phyloP scores from a whole-genome alignment of 345 rosid species.

The Acer saccharum region DNA sequence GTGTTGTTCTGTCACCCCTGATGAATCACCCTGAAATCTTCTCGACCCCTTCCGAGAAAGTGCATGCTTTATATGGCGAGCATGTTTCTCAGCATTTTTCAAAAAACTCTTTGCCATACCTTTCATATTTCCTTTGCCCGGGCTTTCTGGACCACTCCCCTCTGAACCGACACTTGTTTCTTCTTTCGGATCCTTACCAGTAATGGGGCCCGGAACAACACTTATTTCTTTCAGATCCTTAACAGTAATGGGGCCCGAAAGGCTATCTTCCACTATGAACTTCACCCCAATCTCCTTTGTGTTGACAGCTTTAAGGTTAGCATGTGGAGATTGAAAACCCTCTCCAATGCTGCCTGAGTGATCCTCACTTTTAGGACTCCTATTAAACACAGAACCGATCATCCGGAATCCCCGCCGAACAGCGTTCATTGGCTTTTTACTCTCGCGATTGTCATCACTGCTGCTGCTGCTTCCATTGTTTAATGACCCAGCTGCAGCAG shows the following conservation, averaged over 20 bases:
- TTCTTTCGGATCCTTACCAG: slow-evolving; percentile 31
- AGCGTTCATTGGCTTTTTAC: slow-evolving; percentile 29
- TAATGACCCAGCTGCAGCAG: slow-evolving; percentile 38
- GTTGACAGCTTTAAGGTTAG: slow-evolving; percentile 57
- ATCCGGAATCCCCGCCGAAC: slow-evolving; percentile 54
- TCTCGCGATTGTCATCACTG: slow-evolving; percentile 50
- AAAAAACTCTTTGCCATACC: slow-evolving; percentile 60
- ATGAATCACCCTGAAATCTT: slow-evolving; percentile 28
- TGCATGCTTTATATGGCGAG: slow-evolving; percentile 53
- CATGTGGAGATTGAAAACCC: slow-evolving; percentile 45
- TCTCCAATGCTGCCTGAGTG: slow-evolving; percentile 41
- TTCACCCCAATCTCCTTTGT: slow-evolving; percentile 48
- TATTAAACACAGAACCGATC: slow-evolving; percentile 51
- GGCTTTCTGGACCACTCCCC: slow-evolving; percentile 46
- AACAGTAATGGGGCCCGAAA: slow-evolving; percentile 35
- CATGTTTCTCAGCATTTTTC: slow-evolving; percentile 69
- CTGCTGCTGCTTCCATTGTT: slow-evolving; percentile 50
- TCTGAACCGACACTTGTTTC: slow-evolving; percentile 40
- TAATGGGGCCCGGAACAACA: slow-evolving; percentile 36
- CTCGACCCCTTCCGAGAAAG: slow-evolving; percentile 73
- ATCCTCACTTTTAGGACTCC: slow-evolving; percentile 48
- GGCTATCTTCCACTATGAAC: slow-evolving; percentile 49
- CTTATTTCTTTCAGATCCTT: slow-evolving; percentile 36
- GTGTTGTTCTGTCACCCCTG: slow-evolving; percentile 33
- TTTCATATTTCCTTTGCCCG: slow-evolving; percentile 49